These are phyloP conservation scores for Corymbia maculata DNA, from an alignment of 345 rosid genomes.

Conservation along the genomic window DNA sequence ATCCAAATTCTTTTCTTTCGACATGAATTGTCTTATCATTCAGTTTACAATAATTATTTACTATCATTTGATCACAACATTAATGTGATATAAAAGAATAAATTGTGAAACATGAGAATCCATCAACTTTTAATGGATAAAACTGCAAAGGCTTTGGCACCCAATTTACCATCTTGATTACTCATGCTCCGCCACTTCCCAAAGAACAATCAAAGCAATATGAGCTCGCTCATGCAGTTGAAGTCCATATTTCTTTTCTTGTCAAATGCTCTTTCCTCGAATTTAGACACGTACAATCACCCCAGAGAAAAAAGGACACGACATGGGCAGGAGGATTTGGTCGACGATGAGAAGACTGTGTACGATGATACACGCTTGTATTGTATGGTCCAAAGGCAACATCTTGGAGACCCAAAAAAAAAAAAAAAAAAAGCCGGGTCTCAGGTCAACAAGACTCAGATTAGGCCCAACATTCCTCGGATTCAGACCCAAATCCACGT, in stretches of 20 bases:
- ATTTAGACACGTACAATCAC: not conserved
- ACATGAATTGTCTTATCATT: not conserved
- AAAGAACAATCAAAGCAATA: not conserved
- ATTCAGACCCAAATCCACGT: not conserved
- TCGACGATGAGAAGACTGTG: not conserved
- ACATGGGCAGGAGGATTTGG: not conserved
- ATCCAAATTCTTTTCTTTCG: not conserved
- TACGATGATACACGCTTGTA: not conserved
- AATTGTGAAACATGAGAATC: rapidly evolving
- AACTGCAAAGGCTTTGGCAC: rapidly evolving
- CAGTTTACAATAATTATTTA: not conserved
- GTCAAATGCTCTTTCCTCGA: not conserved
- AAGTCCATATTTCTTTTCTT: not conserved
- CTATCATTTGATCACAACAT: not conserved
- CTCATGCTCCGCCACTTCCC: not conserved
- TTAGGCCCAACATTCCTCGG: not conserved
- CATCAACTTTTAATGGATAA: not conserved
- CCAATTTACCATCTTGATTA: rapidly evolving
- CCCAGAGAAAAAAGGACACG: too few relatives aligned
- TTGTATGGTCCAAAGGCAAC: not conserved
- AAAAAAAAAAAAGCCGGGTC: not conserved
- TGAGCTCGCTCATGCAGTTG: not conserved
- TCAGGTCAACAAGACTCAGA: not conserved
- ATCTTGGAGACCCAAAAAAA: not conserved
- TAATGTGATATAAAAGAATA: rapidly evolving